Evolutionary conservation across 352 stramenopile species (phyloP).

Genomic region (Globisporangium nodosum): DNA sequence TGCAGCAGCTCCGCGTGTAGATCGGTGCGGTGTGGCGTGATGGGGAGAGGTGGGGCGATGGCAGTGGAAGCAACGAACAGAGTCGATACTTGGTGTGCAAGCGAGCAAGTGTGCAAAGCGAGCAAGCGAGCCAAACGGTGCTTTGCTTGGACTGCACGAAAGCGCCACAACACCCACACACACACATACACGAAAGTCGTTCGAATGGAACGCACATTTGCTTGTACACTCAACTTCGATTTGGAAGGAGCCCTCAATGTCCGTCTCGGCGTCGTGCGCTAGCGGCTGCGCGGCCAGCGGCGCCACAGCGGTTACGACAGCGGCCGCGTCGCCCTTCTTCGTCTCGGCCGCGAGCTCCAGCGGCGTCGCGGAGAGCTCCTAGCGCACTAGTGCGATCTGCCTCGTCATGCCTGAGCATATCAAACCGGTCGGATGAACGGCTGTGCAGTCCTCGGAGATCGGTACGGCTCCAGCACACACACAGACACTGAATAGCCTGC

Average conservation of each 20-base stretch:
- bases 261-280: conserved; percentile 62
- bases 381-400: too few species aligned
- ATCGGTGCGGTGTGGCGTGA: too few species aligned
- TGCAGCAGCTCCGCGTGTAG: conserved; percentile 30
- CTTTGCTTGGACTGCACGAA: background rate
- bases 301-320: conserved; percentile 40
- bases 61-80: background rate
- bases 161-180: background rate
- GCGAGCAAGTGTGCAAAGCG: too few species aligned
- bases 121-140: background rate
- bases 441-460: too few species aligned
- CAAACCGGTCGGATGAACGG: too few species aligned
- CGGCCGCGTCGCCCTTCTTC: conserved; percentile 52
- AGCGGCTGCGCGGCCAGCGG: conserved; percentile 55
- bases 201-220: background rate
- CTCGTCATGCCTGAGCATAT: too few species aligned
- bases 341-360: conserved; percentile 51
- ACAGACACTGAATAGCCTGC: too few species aligned
- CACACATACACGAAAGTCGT: background rate
- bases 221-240: background rate
- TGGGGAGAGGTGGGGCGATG: background rate
- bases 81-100: too few species aligned
- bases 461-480: too few species aligned
- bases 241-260: conserved; percentile 68
- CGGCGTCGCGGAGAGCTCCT: background rate